Base-by-base conservation (phyloP, 805 yeast genomes). In the Pichia deserticola region DNA sequence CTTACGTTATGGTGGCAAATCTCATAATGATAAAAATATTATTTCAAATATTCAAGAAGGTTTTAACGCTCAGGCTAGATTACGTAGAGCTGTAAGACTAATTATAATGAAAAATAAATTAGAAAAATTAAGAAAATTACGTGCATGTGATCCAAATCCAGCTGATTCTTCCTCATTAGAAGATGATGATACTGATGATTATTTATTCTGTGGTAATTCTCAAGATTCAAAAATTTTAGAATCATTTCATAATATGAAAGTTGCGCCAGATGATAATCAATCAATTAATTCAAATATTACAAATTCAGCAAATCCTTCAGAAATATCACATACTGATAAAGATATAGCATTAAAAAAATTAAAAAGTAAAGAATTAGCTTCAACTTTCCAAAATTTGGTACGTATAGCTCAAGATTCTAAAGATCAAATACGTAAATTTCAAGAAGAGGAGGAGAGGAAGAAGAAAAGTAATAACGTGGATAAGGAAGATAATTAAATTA, bases 1-100 rank as follows among this genome's bases (percentile, higher is more conserved):
- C 51, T 65, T 69, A 30, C 43, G 43, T 39, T 51, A 52, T 38
- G 42, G 48, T 9, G 48, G 29, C 0, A 35, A 36, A 30, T 57
- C 54, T 11, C 41, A 46, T 25, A 36, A 34, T 4, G 56, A 59
- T 20, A 59, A 57, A 39, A 95, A 92, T 68, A 77, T 92, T 70
- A 76, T 89, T 66, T 95, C 96, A 28, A 77, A 74, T 62, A 82
- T 92, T 68, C 80, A 81, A 70, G 81, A 82, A 61, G 88, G 87
- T 41, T 86, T 89, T 75, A 81, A 84, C 62, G 95, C 96, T 34
- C 88, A 86, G 62, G 75, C 78, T 60, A 89, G 86, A 67, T 82
- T 93, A 71, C 81, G 83, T 60, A 86, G 84, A 58, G 97, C 93
- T 37, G 84, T 88, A 58, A 93, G 89, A 64, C 73, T 88, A 61